These are phyloP conservation scores for Erodium maritimum DNA, from an alignment of 345 rosid species.

Conservation along the genomic window DNA sequence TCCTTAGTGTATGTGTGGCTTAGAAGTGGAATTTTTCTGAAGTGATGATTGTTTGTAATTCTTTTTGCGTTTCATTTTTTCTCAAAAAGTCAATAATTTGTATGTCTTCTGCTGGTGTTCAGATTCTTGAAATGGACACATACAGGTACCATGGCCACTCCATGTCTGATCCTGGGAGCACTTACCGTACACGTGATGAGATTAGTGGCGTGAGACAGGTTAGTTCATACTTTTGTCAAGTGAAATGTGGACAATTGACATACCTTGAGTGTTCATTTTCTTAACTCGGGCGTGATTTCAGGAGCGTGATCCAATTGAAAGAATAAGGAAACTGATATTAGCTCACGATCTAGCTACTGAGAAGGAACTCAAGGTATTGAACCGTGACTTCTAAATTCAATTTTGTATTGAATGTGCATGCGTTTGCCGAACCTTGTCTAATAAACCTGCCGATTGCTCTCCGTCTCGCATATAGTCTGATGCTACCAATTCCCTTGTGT, in stretches of 20 bases:
- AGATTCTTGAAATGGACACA: slow-evolving; percentile 99
- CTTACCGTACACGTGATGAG: slow-evolving; percentile 98
- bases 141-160: slow-evolving; percentile 98
- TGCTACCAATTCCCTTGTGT: neutral
- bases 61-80: neutral
- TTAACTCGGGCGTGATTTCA: slow-evolving; percentile 13
- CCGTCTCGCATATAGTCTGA: neutral
- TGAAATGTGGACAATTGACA: neutral
- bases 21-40: neutral
- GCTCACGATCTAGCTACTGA: slow-evolving; percentile 81
- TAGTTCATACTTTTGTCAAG: slow-evolving; percentile 6
- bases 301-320: slow-evolving; percentile 95
- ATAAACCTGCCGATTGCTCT: no score
- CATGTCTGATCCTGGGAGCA: slow-evolving; percentile 99
- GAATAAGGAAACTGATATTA: slow-evolving; percentile 66
- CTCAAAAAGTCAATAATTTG: neutral
- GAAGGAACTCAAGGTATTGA: slow-evolving; percentile 79
- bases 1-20: neutral
- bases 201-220: slow-evolving; percentile 94
- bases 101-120: slow-evolving; percentile 14
- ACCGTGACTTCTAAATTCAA: no score
- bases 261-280: neutral
- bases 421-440: no score
- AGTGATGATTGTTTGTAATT: no score
- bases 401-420: no score